Evolutionary conservation across 345 rosid genomes (phyloP), one percentile per base, ranked within the genome.

Genomic region (Geranium brycei): DNA sequence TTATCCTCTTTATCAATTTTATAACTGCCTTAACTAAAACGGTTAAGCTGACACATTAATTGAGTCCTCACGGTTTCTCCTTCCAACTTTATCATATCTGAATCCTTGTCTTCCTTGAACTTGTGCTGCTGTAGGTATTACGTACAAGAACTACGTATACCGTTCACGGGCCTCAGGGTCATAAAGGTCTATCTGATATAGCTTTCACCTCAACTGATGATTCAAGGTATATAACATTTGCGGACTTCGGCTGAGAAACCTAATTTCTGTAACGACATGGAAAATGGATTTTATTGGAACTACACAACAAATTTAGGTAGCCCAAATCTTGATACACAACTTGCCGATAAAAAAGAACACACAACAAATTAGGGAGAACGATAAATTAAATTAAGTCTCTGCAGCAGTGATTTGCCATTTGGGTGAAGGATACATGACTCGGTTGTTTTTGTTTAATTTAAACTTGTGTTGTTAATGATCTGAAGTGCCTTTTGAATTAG

Each of bases 161-260:
- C 2, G 65, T 82, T 75, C 66, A 78, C 57, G 95, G 96, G 64
- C 77, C 81, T 65, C 65, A 72, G 40, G 31, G 74, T 65, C 71
- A 12, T 23, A 79, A 77, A 66, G 96, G 95, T 66, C 75, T 88
- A 63, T 80, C 89, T 60, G 96, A 85, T 73, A 72, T 93, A 65
- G 83, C 93, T 59, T 86, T 88, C 56, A 69, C 69, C 51, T 66
- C 76, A 59, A 64, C 63, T 68, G 91, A 84, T 66, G 73, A 75
- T 61, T 81, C 89, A 75, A 86, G 89, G 99, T 90, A 62, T 53
- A 79, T 69, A 30, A 58, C 64, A 41, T 38, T 58, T 19, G 47
- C 18, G 16, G 4, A 16, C 59, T 57, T 16, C 4, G 0, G 7
- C 19, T 57, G 8, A 57, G 59, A 57, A 57, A 57, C 53, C 53